Conservation (phyloP, 805 yeast genomes). For the Schwanniomyces sp. region DNA sequence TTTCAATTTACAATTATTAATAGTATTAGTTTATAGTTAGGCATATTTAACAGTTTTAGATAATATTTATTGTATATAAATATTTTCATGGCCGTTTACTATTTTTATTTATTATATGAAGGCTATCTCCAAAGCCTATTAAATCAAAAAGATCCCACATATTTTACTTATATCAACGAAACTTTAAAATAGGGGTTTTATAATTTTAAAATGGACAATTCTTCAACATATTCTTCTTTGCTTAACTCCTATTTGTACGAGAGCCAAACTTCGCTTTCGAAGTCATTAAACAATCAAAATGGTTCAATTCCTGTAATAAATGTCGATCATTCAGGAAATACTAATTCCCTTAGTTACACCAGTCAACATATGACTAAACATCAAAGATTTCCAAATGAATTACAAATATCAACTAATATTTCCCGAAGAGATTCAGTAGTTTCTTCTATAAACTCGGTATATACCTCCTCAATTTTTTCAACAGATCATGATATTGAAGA, state of each 20-base stretch:
- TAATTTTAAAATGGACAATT: not conserved
- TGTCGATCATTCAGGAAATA: not conserved
- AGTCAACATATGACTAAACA: not conserved
- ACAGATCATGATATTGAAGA: not conserved
- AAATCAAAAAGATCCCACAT: not conserved
- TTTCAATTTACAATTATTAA: not conserved
- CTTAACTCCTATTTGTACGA: not conserved
- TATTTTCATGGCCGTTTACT: not conserved
- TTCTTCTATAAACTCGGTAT: not conserved
- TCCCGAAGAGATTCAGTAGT: not conserved
- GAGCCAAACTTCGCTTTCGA: not conserved
- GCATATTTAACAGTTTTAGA: no score
- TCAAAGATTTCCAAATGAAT: not conserved
- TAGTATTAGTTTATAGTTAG: not conserved
- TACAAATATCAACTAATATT: not conserved
- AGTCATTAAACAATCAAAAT: not conserved
- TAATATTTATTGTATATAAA: no score
- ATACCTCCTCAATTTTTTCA: slow-evolving; percentile 1
- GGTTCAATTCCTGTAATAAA: not conserved
- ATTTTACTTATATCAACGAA: no score
- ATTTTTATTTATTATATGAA: not conserved
- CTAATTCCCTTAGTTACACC: not conserved
- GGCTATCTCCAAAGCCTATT: not conserved
- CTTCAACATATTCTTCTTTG: not conserved
- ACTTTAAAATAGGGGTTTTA: not conserved